Evolutionary conservation across 2,329 filamentous ascomycete species (phyloP).

Genomic region (Shiraia sp.): DNA sequence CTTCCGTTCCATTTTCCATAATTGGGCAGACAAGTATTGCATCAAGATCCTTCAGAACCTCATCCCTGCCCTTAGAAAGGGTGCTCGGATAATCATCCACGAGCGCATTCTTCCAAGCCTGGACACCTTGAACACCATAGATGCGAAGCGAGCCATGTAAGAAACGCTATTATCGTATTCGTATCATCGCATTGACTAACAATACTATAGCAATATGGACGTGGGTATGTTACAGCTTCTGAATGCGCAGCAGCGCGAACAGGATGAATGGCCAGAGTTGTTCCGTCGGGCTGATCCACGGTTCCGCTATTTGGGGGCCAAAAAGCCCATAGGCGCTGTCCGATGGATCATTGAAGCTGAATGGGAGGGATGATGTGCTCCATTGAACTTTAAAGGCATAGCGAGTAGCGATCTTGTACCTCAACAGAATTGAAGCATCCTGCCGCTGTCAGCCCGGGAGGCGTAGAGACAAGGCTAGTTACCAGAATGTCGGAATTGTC

Average conservation of each 20-base stretch:
- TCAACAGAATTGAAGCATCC: too few species aligned
- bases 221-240: constrained; percentile 19
- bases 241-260: constrained; percentile 16
- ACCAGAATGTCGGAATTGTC: too few species aligned
- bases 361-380: too few species aligned
- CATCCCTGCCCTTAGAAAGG: constrained; percentile 30
- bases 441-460: too few species aligned
- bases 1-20: constrained; percentile 36
- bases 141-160: constrained; percentile 17
- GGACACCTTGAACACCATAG: constrained; percentile 6
- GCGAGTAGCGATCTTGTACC: too few species aligned
- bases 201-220: constrained; percentile 17
- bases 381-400: too few species aligned
- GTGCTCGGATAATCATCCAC: constrained; percentile 17
- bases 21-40: constrained; percentile 43
- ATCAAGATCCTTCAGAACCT: constrained; percentile 37
- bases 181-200: constrained; percentile 2
- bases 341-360: constrained; percentile 17
- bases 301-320: constrained; percentile 13
- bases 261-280: constrained; percentile 14
- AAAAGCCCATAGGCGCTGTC: constrained; percentile 9
- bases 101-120: constrained; percentile 12
- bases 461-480: too few species aligned
- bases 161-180: not conserved
- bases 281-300: constrained; percentile 11